Evolutionary conservation across 495 filamentous ascomycete species (phyloP), one percentile per base, ranked within the genome.

Genomic region (Talaromyces adpressus): DNA sequence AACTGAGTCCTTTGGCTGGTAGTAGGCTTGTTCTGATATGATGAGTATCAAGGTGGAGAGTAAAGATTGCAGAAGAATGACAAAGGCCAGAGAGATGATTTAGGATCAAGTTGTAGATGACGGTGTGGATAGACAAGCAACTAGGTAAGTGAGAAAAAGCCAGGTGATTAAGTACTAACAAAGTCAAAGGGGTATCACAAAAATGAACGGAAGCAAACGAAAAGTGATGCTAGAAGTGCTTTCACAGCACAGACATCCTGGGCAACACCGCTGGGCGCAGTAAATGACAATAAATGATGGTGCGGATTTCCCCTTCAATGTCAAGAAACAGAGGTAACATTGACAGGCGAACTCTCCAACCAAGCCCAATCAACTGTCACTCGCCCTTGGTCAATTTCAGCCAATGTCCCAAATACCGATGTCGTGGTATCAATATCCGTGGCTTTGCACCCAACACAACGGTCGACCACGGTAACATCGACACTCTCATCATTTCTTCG

Each of bases 401-500:
- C 89, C 58, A 93, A 64, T 61, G 78, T 67, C 27, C 79, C 73
- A 71, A 93, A 93, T 11, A 85, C 83, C 4, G 71, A 69, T 6
- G 79, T 72, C 12, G 81, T 87, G 20, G 91, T 78, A 77, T 93
- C 90, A 11, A 93, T 62, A 76, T 93, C 90, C 4, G 76, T 77
- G 14, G 81, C 74, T 45, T 73, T 64, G 69, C 91, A 93, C 0
- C 85, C 87, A 9, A 77, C 74, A 75, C 91, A 93, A 34, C 90
- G 76, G 77, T 94, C 91, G 14, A 91, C 89, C 0, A 95, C 85
- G 47, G 72, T 86, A 4, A 92, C 83, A 70, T 89, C 86, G 0
- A 90, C 77, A 41, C 79, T 85, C 23, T 70, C 70, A n/a, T 78
- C 80, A 32, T 79, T 74, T 29, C 85, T 71, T 51, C 72, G 74